A percentile compares a stretch with the other conserved stretches of the same genome.
Evolutionary conservation across 2,329 filamentous ascomycete species (phyloP).

Genomic region (Ciborinia camelliae): DNA sequence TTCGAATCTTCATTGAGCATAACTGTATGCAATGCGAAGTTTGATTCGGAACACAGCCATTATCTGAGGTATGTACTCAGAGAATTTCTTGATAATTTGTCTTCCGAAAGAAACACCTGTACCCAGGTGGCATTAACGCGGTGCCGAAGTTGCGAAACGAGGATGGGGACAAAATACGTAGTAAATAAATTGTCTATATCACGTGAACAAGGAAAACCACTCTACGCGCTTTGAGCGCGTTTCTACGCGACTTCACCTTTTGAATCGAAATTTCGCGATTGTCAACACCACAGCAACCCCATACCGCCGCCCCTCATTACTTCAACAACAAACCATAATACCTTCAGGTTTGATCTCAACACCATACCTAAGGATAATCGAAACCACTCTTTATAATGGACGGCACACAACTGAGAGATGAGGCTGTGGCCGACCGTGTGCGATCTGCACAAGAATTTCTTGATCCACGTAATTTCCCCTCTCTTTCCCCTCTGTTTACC

Average conservation of each 20-base stretch:
- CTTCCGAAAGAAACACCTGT: not conserved
- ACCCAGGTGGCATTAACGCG: not conserved
- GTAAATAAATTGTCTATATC: too few relatives aligned
- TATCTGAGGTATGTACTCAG: not conserved
- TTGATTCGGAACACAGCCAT: not conserved
- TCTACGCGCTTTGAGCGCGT: conserved; percentile 14
- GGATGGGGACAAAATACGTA: too few relatives aligned
- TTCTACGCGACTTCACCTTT: conserved; percentile 13
- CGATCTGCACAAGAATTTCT: conserved; percentile 89
- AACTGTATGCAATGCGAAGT: not conserved
- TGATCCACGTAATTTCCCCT: conserved; percentile 70
- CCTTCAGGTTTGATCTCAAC: not conserved
- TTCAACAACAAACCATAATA: conserved; percentile 6
- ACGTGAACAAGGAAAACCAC: not conserved
- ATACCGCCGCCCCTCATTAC: not conserved
- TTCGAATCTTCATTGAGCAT: not conserved
- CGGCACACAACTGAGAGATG: conserved; percentile 72
- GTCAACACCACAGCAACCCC: conserved; percentile 11
- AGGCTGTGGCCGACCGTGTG: conserved; percentile 78
- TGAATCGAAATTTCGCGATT: conserved; percentile 18
- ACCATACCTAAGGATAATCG: not conserved
- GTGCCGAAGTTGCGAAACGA: too few relatives aligned
- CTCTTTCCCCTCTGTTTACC: conserved; percentile 6
- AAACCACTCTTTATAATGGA: conserved; percentile 50
- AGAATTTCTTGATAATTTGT: too few relatives aligned